Base-by-base conservation (phyloP, 768 basidiomycete species). In the Tubosaeta sp. region DNA sequence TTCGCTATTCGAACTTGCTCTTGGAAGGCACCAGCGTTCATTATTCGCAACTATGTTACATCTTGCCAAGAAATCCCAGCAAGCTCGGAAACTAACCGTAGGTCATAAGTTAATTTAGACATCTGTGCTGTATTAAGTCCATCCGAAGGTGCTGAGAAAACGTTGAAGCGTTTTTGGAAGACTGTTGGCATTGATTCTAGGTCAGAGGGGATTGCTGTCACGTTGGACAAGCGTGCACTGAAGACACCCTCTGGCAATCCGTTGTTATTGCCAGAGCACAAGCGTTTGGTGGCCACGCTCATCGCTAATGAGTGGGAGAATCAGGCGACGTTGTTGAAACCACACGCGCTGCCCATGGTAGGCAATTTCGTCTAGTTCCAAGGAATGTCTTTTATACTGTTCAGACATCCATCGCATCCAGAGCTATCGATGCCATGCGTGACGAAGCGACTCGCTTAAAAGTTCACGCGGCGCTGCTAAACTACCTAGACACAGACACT, bases 251-350 rank as follows among this genome's bases (percentile, higher is more conserved):
- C 75, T 0, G 95, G 95, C n/a, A 82, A 85, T 42, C 77, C 76
- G 4, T 71, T 99, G 29, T 65, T 84, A 33, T 60, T 98, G 13
- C 94, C 94, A 1, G 68, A 72, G 44, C 74, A 80, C 55, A 91
- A 90, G 65, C 66, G 77, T 38, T 71, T 95, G 27, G 76, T 89
- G 19, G 93, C 95, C 1, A 76, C 90, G 1, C 77, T 97, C 51
- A 84, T 98, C 60, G 97, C 94, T 17, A 80, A 88, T 51, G 97
- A 99, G 73, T 99, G 97, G 97, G 94, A 99, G 62, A 88, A 86
- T 63, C 95, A 97, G 71, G 84, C 84, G 52, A 85, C 75, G 6
- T 62, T 95, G 1, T 65, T 97, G 56, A 97, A 95, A 69, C 88
- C 88, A 25, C 91, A 95, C 68, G 87, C 93, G 1, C 72, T 99